phyloP scores from a whole-genome alignment of 1,284 basidiomycete genomes.

The Anthracocystis walkeri region DNA sequence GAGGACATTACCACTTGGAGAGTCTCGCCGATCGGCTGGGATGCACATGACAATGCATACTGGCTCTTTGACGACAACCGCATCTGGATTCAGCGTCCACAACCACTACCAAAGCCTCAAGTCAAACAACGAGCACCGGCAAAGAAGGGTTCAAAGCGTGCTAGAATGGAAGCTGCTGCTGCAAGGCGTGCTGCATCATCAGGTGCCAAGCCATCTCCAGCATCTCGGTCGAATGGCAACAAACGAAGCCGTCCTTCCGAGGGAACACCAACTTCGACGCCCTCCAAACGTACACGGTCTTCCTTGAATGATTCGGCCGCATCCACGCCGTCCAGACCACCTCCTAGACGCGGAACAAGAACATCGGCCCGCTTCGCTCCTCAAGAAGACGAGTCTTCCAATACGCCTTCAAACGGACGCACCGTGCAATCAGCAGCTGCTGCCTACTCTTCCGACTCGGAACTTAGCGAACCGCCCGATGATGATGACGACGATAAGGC shows the following conservation, averaged over 20 bases:
- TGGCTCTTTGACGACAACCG: constrained; percentile 89
- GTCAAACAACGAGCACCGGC: constrained; percentile 41
- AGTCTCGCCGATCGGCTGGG: constrained; percentile 87
- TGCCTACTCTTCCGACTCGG: constrained; percentile 52
- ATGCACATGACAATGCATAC: constrained; percentile 83
- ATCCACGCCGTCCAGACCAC: constrained; percentile 36
- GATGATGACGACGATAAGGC: constrained; percentile 12
- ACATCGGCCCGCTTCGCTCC: constrained; percentile 44
- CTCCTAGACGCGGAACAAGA: constrained; percentile 37
- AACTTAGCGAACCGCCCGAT: constrained; percentile 60
- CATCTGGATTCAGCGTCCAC: constrained; percentile 82
- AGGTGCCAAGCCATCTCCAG: constrained; percentile 76
- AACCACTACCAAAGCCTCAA: constrained; percentile 60
- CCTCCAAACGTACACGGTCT: constrained; percentile 39
- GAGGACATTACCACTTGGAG: constrained; percentile 72
- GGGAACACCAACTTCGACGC: constrained; percentile 30
- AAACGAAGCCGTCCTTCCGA: constrained; percentile 74
- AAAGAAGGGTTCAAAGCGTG: constrained; percentile 52
- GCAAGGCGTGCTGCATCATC: constrained; percentile 66
- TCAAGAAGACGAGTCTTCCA: constrained; percentile 26
- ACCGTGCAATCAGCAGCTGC: constrained; percentile 20
- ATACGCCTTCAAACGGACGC: constrained; percentile 22
- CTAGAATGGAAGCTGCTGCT: constrained; percentile 40
- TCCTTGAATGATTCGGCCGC: constrained; percentile 30
- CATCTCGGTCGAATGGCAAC: constrained; percentile 48